A percentile compares a stretch with the other conserved stretches of the same genome.
Conservation (phyloP, 2,329 filamentous ascomycete species). For the Fusarium protoensiforme region DNA sequence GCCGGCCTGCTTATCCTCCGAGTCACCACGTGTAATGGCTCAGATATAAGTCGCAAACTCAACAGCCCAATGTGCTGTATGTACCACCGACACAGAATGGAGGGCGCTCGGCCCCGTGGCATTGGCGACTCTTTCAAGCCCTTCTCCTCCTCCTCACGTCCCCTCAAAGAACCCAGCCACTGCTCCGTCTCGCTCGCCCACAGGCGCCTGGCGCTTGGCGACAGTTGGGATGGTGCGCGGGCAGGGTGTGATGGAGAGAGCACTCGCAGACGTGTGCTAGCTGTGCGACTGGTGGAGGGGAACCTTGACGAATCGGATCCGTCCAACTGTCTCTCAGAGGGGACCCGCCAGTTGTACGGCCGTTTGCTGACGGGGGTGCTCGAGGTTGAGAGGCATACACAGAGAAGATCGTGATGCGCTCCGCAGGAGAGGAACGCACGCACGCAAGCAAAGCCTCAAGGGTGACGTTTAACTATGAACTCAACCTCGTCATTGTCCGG, state of each 20-base stretch:
- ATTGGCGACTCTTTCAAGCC: background rate
- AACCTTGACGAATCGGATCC: slow-evolving; percentile 25
- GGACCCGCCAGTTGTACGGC: background rate
- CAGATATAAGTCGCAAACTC: background rate
- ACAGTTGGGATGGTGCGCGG: slow-evolving; percentile 34
- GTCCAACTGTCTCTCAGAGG: slow-evolving; percentile 10
- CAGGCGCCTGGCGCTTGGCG: slow-evolving; percentile 36
- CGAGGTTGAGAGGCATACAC: background rate
- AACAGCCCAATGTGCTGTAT: background rate
- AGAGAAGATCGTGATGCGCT: background rate
- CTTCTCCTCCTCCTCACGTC: slow-evolving; percentile 26
- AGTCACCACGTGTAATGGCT: slow-evolving; percentile 17
- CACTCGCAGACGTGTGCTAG: slow-evolving; percentile 20
- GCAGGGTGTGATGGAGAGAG: slow-evolving; percentile 22
- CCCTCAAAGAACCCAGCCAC: background rate
- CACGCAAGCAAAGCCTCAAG: background rate
- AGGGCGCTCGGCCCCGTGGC: background rate
- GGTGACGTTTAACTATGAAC: background rate
- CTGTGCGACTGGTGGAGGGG: slow-evolving; percentile 16
- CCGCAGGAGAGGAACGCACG: background rate
- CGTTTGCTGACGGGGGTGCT: background rate
- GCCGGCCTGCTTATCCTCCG: background rate
- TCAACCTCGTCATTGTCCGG: background rate
- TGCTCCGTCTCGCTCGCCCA: slow-evolving; percentile 6
- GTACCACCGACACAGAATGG: background rate